Evolutionary conservation across 306 rosid genomes (phyloP).

Genomic region (Carpinus fangiana): DNA sequence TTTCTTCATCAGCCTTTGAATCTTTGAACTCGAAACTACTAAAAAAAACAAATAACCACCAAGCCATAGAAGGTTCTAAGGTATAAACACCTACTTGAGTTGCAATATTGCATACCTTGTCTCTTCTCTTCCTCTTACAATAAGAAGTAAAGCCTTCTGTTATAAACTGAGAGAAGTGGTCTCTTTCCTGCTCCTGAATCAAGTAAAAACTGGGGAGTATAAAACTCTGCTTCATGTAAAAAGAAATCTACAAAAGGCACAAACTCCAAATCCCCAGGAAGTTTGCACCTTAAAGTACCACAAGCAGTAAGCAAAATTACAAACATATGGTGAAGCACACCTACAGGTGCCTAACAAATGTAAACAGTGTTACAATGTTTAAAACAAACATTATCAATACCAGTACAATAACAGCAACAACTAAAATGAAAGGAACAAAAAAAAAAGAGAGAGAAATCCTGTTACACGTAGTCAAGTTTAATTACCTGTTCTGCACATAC

Average conservation of each 20-base stretch:
- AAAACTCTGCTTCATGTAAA: background rate
- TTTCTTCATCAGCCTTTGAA: too few relatives aligned
- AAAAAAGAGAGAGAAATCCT: background rate
- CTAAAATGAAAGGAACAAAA: background rate
- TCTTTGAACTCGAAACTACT: too few relatives aligned
- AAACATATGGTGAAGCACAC: conserved; percentile 9
- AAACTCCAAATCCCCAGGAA: conserved; percentile 15
- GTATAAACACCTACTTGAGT: conserved; percentile 14
- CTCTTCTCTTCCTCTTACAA: conserved; percentile 98
- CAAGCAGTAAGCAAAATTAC: conserved; percentile 3
- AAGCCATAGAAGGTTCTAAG: background rate
- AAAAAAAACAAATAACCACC: too few relatives aligned
- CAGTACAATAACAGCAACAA: background rate
- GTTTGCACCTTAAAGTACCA: conserved; percentile 10
- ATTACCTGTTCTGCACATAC: background rate
- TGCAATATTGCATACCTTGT: conserved; percentile 59
- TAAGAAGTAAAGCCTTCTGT: conserved; percentile 93
- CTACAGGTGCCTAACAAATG: background rate
- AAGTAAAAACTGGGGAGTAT: conserved; percentile 12
- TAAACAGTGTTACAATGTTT: background rate
- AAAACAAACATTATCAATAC: background rate
- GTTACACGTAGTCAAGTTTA: background rate
- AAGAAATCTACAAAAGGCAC: background rate
- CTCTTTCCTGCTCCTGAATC: conserved; percentile 84
- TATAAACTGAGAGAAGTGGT: conserved; percentile 85